phyloP scores from a whole-genome alignment of 2,329 filamentous ascomycete genomes.

The Neodidymelliopsis sp. region DNA sequence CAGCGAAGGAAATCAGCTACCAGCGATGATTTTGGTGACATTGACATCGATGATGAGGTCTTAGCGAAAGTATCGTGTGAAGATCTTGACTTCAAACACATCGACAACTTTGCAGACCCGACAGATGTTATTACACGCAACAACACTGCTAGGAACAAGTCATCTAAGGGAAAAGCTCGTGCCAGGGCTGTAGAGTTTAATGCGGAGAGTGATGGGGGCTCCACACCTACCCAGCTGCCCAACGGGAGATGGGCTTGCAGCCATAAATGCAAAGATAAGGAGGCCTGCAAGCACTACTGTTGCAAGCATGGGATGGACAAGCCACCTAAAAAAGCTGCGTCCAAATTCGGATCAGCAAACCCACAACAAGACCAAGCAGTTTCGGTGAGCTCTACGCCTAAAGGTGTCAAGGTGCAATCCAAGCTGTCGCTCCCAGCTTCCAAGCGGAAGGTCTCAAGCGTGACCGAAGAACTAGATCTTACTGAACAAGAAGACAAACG shows the following conservation, averaged over 20 bases:
- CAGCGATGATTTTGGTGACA: conserved; percentile 62
- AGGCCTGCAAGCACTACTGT: conserved; percentile 73
- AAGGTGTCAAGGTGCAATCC: conserved; percentile 31
- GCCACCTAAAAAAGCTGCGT: conserved; percentile 56
- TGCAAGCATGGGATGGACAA: conserved; percentile 76
- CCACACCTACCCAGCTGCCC: conserved; percentile 61
- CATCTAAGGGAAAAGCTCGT: conserved; percentile 11
- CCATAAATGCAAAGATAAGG: conserved; percentile 71
- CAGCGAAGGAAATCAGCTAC: conserved; percentile 17
- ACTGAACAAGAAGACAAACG: conserved; percentile 42
- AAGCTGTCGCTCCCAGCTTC: conserved; percentile 37
- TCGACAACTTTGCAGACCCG: conserved; percentile 59
- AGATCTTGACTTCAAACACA: conserved; percentile 56
- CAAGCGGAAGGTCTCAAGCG: conserved; percentile 34
- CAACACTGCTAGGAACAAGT: conserved; percentile 30
- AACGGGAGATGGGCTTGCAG: conserved; percentile 80
- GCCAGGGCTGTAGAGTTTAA: conserved; percentile 9
- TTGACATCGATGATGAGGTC: conserved; percentile 61
- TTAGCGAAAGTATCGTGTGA: conserved; percentile 54
- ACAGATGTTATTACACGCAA: conserved; percentile 24
- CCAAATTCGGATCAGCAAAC: conserved; percentile 31
- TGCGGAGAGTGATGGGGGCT: conserved; percentile 14
- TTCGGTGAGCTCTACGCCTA: conserved; percentile 3
- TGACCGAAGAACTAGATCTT: conserved; percentile 43
- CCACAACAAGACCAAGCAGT: conserved; percentile 13